phyloP scores from a whole-genome alignment of 2,329 filamentous ascomycete genomes.

The Exophiala sp. region DNA sequence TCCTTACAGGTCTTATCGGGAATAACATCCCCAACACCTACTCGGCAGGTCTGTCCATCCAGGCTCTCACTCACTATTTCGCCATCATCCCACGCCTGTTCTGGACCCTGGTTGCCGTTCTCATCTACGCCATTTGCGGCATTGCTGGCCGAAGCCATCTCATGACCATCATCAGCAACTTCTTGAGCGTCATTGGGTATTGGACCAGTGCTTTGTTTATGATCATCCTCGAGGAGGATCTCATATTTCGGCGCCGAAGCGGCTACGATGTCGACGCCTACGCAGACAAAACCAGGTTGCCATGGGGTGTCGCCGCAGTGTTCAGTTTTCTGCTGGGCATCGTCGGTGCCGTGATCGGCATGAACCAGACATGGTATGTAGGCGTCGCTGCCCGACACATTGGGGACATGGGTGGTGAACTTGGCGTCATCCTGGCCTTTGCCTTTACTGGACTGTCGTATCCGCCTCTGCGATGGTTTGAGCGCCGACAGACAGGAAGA shows the following conservation, averaged over 20 bases:
- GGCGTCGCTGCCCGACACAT: slow-evolving; percentile 35
- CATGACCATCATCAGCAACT: slow-evolving; percentile 42
- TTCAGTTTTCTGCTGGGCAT: slow-evolving; percentile 37
- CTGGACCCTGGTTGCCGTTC: slow-evolving; percentile 38
- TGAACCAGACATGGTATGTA: slow-evolving; percentile 39
- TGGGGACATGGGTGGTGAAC: slow-evolving; percentile 33
- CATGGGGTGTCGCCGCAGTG: slow-evolving; percentile 39
- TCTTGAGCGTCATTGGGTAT: slow-evolving; percentile 45
- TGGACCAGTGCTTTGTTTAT: slow-evolving; percentile 33
- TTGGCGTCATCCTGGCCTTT: slow-evolving; percentile 36
- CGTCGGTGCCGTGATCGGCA: slow-evolving; percentile 39
- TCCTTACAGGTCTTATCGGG: slow-evolving; percentile 32
- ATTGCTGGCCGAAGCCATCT: slow-evolving; percentile 41
- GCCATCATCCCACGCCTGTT: slow-evolving; percentile 38
- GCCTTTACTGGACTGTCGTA: slow-evolving; percentile 34
- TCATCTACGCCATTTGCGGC: slow-evolving; percentile 41
- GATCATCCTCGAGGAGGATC: slow-evolving; percentile 40
- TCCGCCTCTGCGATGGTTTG: slow-evolving; percentile 34
- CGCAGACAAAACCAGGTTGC: slow-evolving; percentile 36
- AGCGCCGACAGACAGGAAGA: slow-evolving; percentile 17
- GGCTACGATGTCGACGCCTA: slow-evolving; percentile 41
- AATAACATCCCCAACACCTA: slow-evolving; percentile 44
- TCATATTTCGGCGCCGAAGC: slow-evolving; percentile 38
- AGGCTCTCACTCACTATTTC: slow-evolving; percentile 38
- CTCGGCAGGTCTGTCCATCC: slow-evolving; percentile 42